Base-by-base conservation (phyloP, 1,139 yeast genomes). In the Pichiaceae sp. region DNA sequence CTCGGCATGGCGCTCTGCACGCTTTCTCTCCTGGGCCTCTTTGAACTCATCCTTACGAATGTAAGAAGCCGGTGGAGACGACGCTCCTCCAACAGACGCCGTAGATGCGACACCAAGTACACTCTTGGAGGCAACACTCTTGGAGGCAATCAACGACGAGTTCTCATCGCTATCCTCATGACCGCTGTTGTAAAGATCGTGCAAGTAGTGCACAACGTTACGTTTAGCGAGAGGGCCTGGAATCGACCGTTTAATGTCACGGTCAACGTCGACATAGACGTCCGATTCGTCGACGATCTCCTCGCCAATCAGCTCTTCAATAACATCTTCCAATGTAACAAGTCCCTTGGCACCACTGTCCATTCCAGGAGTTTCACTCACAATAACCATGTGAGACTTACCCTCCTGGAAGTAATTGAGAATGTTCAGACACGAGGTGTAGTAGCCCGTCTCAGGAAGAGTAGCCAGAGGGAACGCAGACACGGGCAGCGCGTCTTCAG, bases 271-370 rank as follows among this genome's bases (percentile, higher is more conserved):
- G 42, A 89, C 74, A 54, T 83, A 89, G 19, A 89, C 97, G 56
- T 91, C 98, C n/a, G 89, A 78, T 59, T 91, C 98, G 56, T 91
- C 98, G 36, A 91, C 89, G 52, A 91, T 91, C 58, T 91, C 98
- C 59, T 91, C 97, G 39, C 98, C 98, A 60, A 91, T 91, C 49
- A 91, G 70, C 60, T 91, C 98, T 60, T 91, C 98, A 54, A 91
- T 91, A 14, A 91, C 97, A 57, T 91, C 98, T 60, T 91, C 98
- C 43, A 91, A 67, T 1, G 98, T 91, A 35, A 91, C 66, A 6
- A 91, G 95, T 44, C 98, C 98, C 28, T 82, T 57, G 0, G 96
- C 94, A 18, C 97, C 97, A 25, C 69, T 62, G 3, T 93, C 78
- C 45, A 76, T 87, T 36, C 98, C 98, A 0, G 97, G 97, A 35